phyloP scores from a whole-genome alignment of 352 stramenopile species.

The Phytophthora sp. region DNA sequence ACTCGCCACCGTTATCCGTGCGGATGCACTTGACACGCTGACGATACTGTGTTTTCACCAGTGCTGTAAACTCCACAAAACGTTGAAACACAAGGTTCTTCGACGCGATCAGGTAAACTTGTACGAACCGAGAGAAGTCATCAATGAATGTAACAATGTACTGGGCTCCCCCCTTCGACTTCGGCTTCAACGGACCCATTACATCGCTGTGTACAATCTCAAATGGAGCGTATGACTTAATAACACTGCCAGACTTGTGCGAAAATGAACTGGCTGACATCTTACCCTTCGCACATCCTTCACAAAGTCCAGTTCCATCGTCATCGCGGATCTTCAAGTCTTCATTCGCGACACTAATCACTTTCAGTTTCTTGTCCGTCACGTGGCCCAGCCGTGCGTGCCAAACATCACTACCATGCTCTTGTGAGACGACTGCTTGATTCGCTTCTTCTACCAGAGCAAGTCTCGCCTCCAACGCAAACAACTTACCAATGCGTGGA shows the following conservation, averaged over 20 bases:
- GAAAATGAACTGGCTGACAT: neutral
- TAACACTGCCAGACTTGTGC: neutral
- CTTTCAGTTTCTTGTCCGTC: neutral
- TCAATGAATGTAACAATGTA: constrained; percentile 31
- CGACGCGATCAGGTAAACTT: constrained; percentile 4
- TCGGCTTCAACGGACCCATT: constrained; percentile 20
- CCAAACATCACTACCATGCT: neutral
- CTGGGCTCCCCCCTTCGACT: constrained; percentile 14
- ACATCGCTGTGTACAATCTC: constrained; percentile 25
- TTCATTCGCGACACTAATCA: neutral
- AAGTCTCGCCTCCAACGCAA: neutral
- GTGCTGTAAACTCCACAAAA: constrained; percentile 1
- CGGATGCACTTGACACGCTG: constrained; percentile 10
- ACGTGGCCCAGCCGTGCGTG: neutral
- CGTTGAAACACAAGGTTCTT: constrained; percentile 3
- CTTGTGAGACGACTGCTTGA: too few relatives aligned
- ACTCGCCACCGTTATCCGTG: constrained; percentile 26
- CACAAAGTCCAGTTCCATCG: neutral
- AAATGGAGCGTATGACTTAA: constrained; percentile 3
- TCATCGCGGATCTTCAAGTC: neutral
- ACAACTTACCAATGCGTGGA: neutral
- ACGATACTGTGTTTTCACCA: constrained; percentile 5
- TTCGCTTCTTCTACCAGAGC: neutral
- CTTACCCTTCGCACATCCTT: neutral
- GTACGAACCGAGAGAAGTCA: constrained; percentile 5